These are phyloP conservation scores for Mycena latifolia DNA, from an alignment of 768 basidiomycete genomes.

Conservation along the genomic window DNA sequence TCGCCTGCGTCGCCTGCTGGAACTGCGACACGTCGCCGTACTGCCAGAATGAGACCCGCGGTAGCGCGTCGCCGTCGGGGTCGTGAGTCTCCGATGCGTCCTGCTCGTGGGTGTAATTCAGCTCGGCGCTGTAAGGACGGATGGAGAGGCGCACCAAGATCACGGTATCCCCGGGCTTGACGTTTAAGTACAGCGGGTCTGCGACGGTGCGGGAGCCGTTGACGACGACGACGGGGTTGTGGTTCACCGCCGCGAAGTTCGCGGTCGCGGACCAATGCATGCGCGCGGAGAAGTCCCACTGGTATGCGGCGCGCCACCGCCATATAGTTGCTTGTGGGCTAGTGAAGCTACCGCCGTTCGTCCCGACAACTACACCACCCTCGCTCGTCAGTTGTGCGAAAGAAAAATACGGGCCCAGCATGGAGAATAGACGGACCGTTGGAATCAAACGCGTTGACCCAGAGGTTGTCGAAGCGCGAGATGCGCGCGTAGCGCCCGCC, in stretches of 20 bases:
- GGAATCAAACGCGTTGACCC: constrained; percentile 21
- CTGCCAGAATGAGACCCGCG: constrained; percentile 27
- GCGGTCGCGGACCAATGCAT: constrained; percentile 28
- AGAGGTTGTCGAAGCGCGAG: constrained; percentile 8
- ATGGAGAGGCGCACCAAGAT: background rate
- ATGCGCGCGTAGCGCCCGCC: constrained; percentile 29
- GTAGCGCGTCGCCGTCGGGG: constrained; percentile 19
- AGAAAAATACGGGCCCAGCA: too few species aligned
- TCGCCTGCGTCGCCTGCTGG: background rate
- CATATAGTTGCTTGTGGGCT: constrained; percentile 30
- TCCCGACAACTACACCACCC: constrained; percentile 16
- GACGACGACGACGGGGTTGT: constrained; percentile 30
- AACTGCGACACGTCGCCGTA: constrained; percentile 23
- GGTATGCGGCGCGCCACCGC: constrained; percentile 35
- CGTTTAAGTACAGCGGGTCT: background rate
- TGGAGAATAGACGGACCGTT: background rate
- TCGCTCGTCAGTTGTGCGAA: too few species aligned
- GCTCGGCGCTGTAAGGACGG: background rate
- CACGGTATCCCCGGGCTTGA: constrained; percentile 6
- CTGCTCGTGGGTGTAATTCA: background rate
- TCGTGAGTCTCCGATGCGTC: constrained; percentile 20
- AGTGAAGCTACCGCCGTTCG: constrained; percentile 21
- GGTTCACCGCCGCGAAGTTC: constrained; percentile 25
- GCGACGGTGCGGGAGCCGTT: constrained; percentile 12
- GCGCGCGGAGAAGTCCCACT: constrained; percentile 33